Percentiles rank a stretch among this genome's conserved stretches.
phyloP scores from a whole-genome alignment of 202 grass and related monocot genomes.

The Dendrocalamus latiflorus region DNA sequence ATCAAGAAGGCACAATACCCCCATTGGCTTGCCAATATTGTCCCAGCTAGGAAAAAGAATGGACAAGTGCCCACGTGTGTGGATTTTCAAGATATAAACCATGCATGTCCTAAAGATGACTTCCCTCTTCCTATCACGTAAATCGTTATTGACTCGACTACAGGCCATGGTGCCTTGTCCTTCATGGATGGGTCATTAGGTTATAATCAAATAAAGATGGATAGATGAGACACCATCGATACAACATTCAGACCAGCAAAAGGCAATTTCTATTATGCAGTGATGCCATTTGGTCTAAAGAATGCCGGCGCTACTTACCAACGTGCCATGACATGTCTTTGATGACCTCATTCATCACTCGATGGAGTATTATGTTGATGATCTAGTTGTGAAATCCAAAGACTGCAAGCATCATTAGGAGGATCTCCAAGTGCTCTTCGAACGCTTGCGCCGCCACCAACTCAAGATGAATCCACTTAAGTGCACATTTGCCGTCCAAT shows the following conservation, averaged over 20 bases:
- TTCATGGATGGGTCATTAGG: background rate
- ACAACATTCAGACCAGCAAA: background rate
- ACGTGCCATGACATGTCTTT: background rate
- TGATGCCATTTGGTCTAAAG: too few species aligned
- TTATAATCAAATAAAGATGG: constrained; percentile 14
- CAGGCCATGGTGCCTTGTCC: background rate
- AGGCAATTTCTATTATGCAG: background rate
- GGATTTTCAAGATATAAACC: background rate
- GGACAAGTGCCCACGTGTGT: background rate
- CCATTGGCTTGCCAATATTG: background rate
- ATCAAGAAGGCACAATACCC: background rate
- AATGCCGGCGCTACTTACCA: background rate
- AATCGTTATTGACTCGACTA: background rate
- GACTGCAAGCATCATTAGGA: background rate
- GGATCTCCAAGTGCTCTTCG: background rate
- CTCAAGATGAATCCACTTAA: background rate
- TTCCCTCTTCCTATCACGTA: background rate
- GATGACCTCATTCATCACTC: background rate
- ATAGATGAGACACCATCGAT: background rate
- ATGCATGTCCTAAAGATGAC: background rate
- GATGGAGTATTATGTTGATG: constrained; percentile 6
- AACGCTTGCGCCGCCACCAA: background rate
- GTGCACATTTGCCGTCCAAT: background rate
- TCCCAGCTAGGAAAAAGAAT: background rate
- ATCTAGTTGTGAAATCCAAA: background rate